These are phyloP conservation scores for Aspergillus egyptiacus DNA, from an alignment of 495 filamentous ascomycete genomes.

Conservation along the genomic window DNA sequence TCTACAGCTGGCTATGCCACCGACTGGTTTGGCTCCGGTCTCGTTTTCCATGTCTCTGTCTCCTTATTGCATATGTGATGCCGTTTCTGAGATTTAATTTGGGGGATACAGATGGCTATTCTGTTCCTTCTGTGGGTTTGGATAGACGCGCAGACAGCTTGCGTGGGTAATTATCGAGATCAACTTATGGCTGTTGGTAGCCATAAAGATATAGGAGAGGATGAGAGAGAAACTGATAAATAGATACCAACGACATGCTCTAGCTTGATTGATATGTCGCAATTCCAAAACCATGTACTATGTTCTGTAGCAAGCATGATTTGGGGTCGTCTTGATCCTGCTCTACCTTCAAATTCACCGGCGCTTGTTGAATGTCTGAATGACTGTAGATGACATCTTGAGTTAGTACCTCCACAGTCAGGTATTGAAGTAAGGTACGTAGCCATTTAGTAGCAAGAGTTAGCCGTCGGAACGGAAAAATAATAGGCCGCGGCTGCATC, in stretches of 20 bases:
- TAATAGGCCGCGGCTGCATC: neutral
- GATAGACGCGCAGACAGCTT: conserved; percentile 11
- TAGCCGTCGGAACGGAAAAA: conserved; percentile 10
- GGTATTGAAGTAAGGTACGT: neutral
- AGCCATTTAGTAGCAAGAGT: no score
- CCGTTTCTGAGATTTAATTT: conserved; percentile 21
- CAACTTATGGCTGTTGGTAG: conserved; percentile 7
- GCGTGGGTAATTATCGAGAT: conserved; percentile 10
- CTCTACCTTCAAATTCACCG: no score
- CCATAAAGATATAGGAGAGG: conserved; percentile 12
- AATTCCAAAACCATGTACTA: neutral
- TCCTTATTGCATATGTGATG: conserved; percentile 24
- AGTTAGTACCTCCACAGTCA: no score
- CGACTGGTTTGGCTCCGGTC: conserved; percentile 22
- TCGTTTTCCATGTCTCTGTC: conserved; percentile 17
- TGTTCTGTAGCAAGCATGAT: no score
- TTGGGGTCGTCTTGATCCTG: no score
- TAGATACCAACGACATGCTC: conserved; percentile 13
- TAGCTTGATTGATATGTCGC: neutral
- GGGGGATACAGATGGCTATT: conserved; percentile 14
- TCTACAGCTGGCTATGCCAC: conserved; percentile 21
- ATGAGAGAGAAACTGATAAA: conserved; percentile 10
- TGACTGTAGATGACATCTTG: no score
- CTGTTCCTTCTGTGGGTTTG: conserved; percentile 12
- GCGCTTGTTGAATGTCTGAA: no score